These are phyloP conservation scores for Allium cepa DNA, from an alignment of 106 monocot genomes.

Conservation along the genomic window DNA sequence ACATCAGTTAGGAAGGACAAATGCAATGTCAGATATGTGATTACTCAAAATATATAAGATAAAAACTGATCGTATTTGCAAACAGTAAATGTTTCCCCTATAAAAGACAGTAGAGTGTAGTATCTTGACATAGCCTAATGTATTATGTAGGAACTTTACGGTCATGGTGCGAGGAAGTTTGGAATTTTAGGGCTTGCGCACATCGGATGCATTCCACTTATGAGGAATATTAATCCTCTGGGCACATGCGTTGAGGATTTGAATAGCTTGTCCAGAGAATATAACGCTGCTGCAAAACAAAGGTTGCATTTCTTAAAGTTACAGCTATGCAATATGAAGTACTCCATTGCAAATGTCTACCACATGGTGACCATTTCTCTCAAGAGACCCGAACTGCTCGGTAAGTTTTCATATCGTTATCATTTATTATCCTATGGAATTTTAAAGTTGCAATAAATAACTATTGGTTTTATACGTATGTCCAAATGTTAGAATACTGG, in stretches of 20 bases:
- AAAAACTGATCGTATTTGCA: no score
- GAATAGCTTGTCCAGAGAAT: constrained; percentile 15
- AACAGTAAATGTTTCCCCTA: no score
- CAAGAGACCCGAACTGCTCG: neutral
- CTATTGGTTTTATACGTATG: no score
- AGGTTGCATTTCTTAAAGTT: constrained; percentile 14
- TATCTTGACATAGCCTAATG: no score
- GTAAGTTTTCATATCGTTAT: neutral
- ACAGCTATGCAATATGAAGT: constrained; percentile 19
- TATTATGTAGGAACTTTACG: constrained; percentile 13
- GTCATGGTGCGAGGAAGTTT: constrained; percentile 29
- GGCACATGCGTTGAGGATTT: constrained; percentile 14
- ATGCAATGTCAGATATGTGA: no score
- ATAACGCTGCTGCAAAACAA: constrained; percentile 9
- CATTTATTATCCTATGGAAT: no score
- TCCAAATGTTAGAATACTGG: no score
- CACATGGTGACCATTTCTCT: neutral
- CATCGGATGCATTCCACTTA: constrained; percentile 20
- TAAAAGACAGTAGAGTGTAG: no score
- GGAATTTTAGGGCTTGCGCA: constrained; percentile 14
- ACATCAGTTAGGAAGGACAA: no score
- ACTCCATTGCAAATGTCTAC: constrained; percentile 19
- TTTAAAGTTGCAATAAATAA: no score
- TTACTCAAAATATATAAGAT: no score
- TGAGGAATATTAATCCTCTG: constrained; percentile 12